Evolutionary conservation across 2,329 filamentous ascomycete genomes (phyloP).

Genomic region (Metarhizium robertsii): DNA sequence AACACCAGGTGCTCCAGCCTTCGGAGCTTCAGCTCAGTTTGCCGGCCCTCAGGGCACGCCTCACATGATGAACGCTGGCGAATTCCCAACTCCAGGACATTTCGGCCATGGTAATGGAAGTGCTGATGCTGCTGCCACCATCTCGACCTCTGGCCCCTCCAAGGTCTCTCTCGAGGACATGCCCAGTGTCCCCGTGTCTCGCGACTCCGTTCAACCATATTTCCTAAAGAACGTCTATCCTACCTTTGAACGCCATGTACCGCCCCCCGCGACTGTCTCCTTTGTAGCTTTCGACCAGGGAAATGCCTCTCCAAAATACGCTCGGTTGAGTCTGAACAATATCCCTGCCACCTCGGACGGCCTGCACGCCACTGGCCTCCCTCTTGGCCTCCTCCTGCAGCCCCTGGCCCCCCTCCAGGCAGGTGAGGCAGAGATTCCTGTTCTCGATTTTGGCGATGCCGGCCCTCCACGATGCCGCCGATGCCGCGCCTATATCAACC

Average conservation of each 20-base stretch:
- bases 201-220: constrained; percentile 73
- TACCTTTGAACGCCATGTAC: constrained; percentile 88
- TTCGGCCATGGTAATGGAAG: constrained; percentile 13
- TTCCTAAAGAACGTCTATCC: constrained; percentile 86
- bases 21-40: constrained; percentile 37
- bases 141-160: constrained; percentile 22
- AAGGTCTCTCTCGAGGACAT: constrained; percentile 86
- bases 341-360: constrained; percentile 79
- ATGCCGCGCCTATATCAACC: constrained; percentile 95
- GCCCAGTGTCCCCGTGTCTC: constrained; percentile 77
- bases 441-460: constrained; percentile 86
- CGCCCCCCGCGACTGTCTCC: constrained; percentile 77
- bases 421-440: constrained; percentile 79
- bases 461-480: constrained; percentile 87
- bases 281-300: constrained; percentile 95
- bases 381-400: constrained; percentile 80
- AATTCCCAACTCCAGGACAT: constrained; percentile 50
- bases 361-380: constrained; percentile 69
- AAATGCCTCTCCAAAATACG: constrained; percentile 91
- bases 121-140: constrained; percentile 21
- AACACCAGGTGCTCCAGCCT: constrained; percentile 16
- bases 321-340: constrained; percentile 84
- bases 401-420: constrained; percentile 75
- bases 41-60: constrained; percentile 34
- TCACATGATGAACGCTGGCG: constrained; percentile 30